phyloP scores from a whole-genome alignment of 257 asterid genomes.

The Penstemon davidsonii region DNA sequence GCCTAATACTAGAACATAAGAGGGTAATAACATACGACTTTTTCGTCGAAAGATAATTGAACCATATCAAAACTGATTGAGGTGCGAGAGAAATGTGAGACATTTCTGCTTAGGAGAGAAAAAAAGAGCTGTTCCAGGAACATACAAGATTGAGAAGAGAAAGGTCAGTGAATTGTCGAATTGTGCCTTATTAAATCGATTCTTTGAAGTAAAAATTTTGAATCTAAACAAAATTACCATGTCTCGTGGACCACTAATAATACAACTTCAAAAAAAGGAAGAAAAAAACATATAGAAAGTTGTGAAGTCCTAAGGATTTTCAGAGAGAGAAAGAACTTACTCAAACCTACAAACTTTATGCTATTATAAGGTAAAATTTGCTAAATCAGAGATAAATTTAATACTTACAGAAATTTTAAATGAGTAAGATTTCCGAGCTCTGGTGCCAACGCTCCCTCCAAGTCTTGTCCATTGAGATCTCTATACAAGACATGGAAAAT shows the following conservation, averaged over 20 bases:
- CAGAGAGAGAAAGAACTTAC: not conserved
- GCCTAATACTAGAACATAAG: not conserved
- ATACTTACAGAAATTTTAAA: conserved; percentile 71
- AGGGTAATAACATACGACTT: not conserved
- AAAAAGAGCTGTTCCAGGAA: not conserved
- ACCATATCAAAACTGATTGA: not conserved
- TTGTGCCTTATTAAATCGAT: too few species aligned
- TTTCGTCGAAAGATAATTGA: not conserved
- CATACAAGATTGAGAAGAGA: not conserved
- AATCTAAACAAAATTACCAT: too few species aligned
- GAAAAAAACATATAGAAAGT: not conserved
- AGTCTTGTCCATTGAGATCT: conserved; percentile 65
- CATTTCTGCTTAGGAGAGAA: not conserved
- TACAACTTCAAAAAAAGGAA: not conserved
- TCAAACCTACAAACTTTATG: not conserved
- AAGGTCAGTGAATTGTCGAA: not conserved
- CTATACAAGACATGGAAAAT: conserved; percentile 37
- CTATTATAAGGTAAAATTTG: not conserved
- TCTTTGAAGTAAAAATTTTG: not conserved
- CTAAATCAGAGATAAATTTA: conserved; percentile 6
- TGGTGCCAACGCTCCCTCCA: conserved; percentile 75
- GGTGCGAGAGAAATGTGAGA: not conserved
- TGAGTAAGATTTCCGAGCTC: conserved; percentile 73
- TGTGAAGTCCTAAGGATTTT: not conserved
- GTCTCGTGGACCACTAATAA: not conserved